phyloP scores from a whole-genome alignment of 306 rosid species.

The Purshia tridentata region DNA sequence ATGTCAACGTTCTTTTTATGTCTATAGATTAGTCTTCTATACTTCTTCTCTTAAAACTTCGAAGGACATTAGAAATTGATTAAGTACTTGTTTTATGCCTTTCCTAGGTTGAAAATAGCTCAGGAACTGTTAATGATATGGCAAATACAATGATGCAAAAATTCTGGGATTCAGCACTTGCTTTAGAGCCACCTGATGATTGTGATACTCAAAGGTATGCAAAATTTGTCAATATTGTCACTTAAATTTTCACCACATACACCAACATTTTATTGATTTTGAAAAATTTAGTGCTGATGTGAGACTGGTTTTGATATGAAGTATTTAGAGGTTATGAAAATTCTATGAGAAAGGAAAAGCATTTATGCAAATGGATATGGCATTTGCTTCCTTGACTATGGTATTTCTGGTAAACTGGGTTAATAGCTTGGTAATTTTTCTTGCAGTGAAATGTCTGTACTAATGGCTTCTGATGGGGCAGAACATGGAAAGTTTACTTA shows the following conservation, averaged over 20 bases:
- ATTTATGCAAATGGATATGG: neutral
- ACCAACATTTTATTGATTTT: neutral
- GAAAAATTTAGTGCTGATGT: neutral
- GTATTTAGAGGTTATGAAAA: neutral
- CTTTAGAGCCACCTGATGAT: constrained; percentile 86
- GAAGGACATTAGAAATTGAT: neutral
- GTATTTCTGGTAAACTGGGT: constrained; percentile 17
- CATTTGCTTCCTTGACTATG: constrained; percentile 8
- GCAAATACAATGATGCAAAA: constrained; percentile 91
- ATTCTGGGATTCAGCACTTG: constrained; percentile 93
- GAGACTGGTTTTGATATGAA: neutral
- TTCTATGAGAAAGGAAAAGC: neutral
- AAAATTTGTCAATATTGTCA: neutral
- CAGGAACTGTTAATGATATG: constrained; percentile 74
- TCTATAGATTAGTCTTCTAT: neutral
- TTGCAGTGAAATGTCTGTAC: constrained; percentile 76
- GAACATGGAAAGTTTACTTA: constrained; percentile 45
- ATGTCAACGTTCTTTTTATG: neutral
- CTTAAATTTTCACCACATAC: neutral
- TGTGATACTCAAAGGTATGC: constrained; percentile 74
- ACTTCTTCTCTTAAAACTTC: neutral
- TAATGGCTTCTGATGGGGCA: constrained; percentile 65
- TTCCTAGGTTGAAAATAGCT: constrained; percentile 67
- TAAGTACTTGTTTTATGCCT: constrained; percentile 1
- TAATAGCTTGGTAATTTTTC: constrained; percentile 21